Percentiles rank a stretch among this genome's conserved stretches.
These are phyloP conservation scores for Fagopyrum tataricum DNA, from an alignment of 148 eudicot species.

Conservation along the genomic window DNA sequence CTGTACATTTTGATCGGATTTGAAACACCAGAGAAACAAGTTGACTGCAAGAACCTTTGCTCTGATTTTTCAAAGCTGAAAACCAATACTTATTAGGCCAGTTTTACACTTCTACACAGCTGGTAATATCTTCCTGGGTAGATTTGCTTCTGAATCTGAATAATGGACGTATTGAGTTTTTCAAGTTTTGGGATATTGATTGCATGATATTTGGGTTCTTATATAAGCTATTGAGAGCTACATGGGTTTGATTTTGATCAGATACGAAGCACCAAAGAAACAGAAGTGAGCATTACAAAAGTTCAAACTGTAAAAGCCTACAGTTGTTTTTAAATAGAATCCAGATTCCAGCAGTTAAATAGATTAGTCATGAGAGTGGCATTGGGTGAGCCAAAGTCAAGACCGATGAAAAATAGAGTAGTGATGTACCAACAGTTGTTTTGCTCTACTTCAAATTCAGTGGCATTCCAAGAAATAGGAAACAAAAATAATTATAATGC, in stretches of 20 bases:
- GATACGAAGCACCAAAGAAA: neutral
- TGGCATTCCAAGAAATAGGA: neutral
- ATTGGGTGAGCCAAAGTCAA: too few species aligned
- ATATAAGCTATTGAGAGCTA: too few species aligned
- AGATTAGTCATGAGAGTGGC: neutral
- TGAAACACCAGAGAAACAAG: neutral
- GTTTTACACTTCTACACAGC: too few species aligned
- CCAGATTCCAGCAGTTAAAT: neutral
- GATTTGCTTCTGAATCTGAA: too few species aligned
- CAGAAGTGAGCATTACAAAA: neutral
- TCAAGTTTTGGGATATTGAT: too few species aligned
- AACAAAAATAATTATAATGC: neutral
- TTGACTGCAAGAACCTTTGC: too few species aligned
- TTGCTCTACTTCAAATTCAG: neutral
- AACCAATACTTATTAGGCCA: too few species aligned
- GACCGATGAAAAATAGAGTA: neutral
- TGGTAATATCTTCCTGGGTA: too few species aligned
- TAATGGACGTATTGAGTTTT: too few species aligned
- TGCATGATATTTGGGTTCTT: too few species aligned
- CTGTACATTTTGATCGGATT: constrained; percentile 5
- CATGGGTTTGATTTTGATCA: neutral
- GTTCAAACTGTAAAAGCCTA: neutral
- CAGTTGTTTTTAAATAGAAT: neutral
- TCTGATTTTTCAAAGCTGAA: too few species aligned
- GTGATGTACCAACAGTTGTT: neutral